Percentiles rank a stretch among this genome's conserved stretches.
Evolutionary conservation across 2,329 filamentous ascomycete species (phyloP).

Genomic region (Claviceps capensis): DNA sequence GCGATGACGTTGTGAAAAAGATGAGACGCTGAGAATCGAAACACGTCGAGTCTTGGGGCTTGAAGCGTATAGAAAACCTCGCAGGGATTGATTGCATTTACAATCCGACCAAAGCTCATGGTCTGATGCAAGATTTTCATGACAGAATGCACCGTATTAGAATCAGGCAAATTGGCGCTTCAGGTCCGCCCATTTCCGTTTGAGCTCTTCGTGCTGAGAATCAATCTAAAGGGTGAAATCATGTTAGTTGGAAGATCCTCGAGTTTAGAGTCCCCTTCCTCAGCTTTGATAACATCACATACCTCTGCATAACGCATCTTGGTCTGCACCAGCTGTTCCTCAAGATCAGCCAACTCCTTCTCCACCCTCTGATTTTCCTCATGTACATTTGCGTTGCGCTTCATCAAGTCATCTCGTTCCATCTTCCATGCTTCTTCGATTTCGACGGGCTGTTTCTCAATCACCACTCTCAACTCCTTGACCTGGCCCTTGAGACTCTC

Average conservation of each 20-base stretch:
- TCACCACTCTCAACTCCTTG: slow-evolving; percentile 68
- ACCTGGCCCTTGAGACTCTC: slow-evolving; percentile 79
- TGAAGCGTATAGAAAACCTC: too few relatives aligned
- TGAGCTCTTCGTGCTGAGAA: slow-evolving; percentile 50
- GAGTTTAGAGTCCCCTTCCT: too few relatives aligned
- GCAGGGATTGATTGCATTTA: too few relatives aligned
- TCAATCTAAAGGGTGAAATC: slow-evolving; percentile 39
- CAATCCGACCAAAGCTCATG: too few relatives aligned
- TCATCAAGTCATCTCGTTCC: slow-evolving; percentile 86
- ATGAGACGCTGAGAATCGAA: too few relatives aligned
- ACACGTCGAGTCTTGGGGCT: too few relatives aligned
- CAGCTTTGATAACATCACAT: slow-evolving; percentile 21
- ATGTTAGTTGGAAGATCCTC: neutral
- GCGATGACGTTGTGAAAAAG: too few relatives aligned
- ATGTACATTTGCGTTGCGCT: slow-evolving; percentile 83
- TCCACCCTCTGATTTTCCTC: slow-evolving; percentile 82
- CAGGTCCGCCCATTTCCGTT: slow-evolving; percentile 60
- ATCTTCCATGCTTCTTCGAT: slow-evolving; percentile 68
- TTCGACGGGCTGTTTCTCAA: slow-evolving; percentile 80
- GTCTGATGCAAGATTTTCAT: neutral
- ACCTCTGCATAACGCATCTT: slow-evolving; percentile 96
- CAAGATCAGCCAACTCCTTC: slow-evolving; percentile 81
- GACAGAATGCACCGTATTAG: neutral
- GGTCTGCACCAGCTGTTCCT: slow-evolving; percentile 79
- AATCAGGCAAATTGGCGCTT: slow-evolving; percentile 34